Conservation (phyloP, 2,329 filamentous ascomycete genomes). For the Exserohilum turcica region DNA sequence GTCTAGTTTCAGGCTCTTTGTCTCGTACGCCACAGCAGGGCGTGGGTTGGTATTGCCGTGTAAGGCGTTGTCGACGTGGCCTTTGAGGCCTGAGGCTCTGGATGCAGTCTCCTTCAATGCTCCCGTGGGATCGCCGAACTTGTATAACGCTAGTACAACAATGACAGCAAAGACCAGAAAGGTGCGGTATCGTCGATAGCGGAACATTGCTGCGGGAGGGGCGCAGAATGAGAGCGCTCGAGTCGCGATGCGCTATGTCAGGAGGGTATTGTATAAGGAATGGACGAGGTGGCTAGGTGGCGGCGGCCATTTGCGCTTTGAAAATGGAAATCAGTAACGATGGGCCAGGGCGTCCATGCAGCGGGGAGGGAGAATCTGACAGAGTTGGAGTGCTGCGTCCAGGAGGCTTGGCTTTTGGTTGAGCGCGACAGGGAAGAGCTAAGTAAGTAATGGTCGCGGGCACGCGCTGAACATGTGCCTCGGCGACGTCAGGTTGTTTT, state of each 20-base stretch:
- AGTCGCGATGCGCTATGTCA: conserved; percentile 19
- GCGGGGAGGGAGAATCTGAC: conserved; percentile 10
- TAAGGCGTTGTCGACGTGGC: conserved; percentile 21
- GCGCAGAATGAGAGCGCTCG: conserved; percentile 4
- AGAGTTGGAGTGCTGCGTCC: conserved; percentile 18
- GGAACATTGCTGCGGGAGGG: conserved; percentile 54
- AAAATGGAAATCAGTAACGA: conserved; percentile 7
- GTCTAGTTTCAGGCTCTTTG: conserved; percentile 38
- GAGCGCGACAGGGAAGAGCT: conserved; percentile 12
- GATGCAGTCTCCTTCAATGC: conserved; percentile 43
- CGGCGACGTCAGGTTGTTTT: conserved; percentile 5
- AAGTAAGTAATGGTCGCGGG: too few relatives aligned
- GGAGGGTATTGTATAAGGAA: conserved; percentile 2
- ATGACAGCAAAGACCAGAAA: conserved; percentile 63
- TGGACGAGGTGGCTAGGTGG: conserved; percentile 12
- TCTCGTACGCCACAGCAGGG: conserved; percentile 39
- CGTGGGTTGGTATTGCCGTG: conserved; percentile 26
- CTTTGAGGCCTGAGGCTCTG: conserved; percentile 25
- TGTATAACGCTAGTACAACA: conserved; percentile 60
- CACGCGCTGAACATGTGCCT: conserved; percentile 22
- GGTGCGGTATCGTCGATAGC: conserved; percentile 65
- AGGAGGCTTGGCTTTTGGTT: conserved; percentile 31
- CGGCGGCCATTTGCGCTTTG: conserved; percentile 25
- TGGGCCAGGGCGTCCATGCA: background rate
- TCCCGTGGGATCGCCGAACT: conserved; percentile 55